These are phyloP conservation scores for Phylloporus rhodoxanthus DNA, from an alignment of 768 basidiomycete genomes.

Conservation along the genomic window DNA sequence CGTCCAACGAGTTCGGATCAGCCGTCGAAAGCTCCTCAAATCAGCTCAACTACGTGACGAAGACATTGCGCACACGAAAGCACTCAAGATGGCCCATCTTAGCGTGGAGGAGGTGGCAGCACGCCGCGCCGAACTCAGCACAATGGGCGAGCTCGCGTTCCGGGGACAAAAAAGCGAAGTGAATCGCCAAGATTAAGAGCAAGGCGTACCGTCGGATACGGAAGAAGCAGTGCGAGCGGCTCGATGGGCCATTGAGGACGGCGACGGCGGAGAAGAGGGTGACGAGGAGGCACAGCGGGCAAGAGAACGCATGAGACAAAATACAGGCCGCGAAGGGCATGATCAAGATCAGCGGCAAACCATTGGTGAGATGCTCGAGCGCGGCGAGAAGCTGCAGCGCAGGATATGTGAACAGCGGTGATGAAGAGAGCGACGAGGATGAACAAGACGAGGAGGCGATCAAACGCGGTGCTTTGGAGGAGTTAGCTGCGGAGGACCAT, in stretches of 20 bases:
- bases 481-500: slow-evolving; percentile 47
- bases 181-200: slow-evolving; percentile 92
- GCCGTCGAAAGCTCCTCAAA: slow-evolving; percentile 78
- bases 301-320: slow-evolving; percentile 80
- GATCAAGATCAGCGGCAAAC: slow-evolving; percentile 58
- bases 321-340: slow-evolving; percentile 65
- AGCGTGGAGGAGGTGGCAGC: slow-evolving; percentile 80
- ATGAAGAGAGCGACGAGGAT: slow-evolving; percentile 36
- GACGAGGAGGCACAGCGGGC: slow-evolving; percentile 63
- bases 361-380: slow-evolving; percentile 79
- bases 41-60: slow-evolving; percentile 78
- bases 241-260: slow-evolving; percentile 43
- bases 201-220: slow-evolving; percentile 85
- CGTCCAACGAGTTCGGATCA: slow-evolving; percentile 78
- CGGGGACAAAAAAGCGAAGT: slow-evolving; percentile 82
- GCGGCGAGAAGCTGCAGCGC: slow-evolving; percentile 71
- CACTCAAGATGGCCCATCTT: slow-evolving; percentile 78
- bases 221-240: slow-evolving; percentile 68
- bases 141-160: slow-evolving; percentile 90
- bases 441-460: slow-evolving; percentile 43
- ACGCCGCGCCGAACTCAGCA: slow-evolving; percentile 74
- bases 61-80: slow-evolving; percentile 72
- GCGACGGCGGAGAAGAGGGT: slow-evolving; percentile 22
- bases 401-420: slow-evolving; percentile 63
- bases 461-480: slow-evolving; percentile 69